Conservation (phyloP, 768 basidiomycete genomes). For the Tylopilus subfusipes region DNA sequence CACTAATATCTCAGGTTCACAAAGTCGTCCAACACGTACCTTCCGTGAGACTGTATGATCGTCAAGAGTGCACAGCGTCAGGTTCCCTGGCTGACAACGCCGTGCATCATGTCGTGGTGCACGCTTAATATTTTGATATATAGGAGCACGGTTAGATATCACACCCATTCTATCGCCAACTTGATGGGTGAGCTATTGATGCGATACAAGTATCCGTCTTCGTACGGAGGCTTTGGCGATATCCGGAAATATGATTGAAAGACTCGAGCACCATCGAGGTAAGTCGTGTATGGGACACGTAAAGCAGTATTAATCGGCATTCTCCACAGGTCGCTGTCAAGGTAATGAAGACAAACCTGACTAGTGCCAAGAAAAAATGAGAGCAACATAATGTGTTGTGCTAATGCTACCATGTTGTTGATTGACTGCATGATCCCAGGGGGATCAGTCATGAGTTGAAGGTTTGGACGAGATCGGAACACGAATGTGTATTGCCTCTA, state of each 20-base stretch:
- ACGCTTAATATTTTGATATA: not conserved
- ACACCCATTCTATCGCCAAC: conserved; percentile 5
- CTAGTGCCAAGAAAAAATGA: conserved; percentile 1
- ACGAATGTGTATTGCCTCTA: conserved; percentile 28
- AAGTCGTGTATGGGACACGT: not conserved
- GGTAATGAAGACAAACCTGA: conserved; percentile 22
- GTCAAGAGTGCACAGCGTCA: not conserved
- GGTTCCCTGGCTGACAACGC: not conserved
- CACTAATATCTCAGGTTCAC: not conserved
- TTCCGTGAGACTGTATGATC: not conserved
- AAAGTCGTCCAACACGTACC: not conserved
- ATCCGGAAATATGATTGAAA: conserved; percentile 23
- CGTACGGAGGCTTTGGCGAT: conserved; percentile 23
- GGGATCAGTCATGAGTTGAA: conserved; percentile 16
- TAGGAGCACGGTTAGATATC: not conserved
- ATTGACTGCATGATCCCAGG: not conserved
- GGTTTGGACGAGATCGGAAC: conserved; percentile 28
- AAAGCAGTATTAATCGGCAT: not conserved
- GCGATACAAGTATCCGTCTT: conserved; percentile 19
- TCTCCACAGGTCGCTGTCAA: conserved; percentile 25
- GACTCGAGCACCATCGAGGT: conserved; percentile 20
- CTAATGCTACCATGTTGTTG: not conserved
- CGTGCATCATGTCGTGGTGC: conserved; percentile 3
- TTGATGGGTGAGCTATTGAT: conserved; percentile 12
- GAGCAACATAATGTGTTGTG: conserved; percentile 8